These are phyloP conservation scores for Fomitopsis serialis DNA, from an alignment of 768 basidiomycete genomes.

Conservation along the genomic window DNA sequence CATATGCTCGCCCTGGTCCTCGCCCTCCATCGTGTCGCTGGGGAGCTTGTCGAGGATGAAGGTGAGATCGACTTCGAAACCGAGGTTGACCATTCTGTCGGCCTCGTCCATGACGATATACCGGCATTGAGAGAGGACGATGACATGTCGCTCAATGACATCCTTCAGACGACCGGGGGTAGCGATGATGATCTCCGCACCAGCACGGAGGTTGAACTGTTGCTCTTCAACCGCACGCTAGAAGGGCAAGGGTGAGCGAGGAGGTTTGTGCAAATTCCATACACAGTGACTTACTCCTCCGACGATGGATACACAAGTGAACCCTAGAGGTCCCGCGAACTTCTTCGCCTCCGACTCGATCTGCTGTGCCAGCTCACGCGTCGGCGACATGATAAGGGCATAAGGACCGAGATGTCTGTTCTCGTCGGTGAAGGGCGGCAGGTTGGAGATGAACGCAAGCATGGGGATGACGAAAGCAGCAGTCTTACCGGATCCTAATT, in stretches of 20 bases:
- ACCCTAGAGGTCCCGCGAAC: slow-evolving; percentile 87
- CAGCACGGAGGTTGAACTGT: slow-evolving; percentile 95
- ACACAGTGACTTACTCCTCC: slow-evolving; percentile 68
- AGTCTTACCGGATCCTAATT: slow-evolving; percentile 96
- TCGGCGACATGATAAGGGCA: slow-evolving; percentile 89
- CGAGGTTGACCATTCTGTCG: slow-evolving; percentile 97
- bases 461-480: slow-evolving; percentile 98
- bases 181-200: slow-evolving; percentile 97
- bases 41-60: slow-evolving; percentile 95
- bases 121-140: slow-evolving; percentile 94
- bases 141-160: slow-evolving; percentile 91
- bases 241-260: background rate
- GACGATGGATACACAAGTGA: slow-evolving; percentile 94
- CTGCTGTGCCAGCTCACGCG: slow-evolving; percentile 97
- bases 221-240: slow-evolving; percentile 95
- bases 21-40: slow-evolving; percentile 81
- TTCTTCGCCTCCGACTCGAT: slow-evolving; percentile 91
- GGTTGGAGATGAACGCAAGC: slow-evolving; percentile 86
- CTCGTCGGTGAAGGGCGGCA: slow-evolving; percentile 86
- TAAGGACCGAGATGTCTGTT: slow-evolving; percentile 93
- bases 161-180: slow-evolving; percentile 98
- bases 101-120: slow-evolving; percentile 99
- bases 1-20: slow-evolving; percentile 70
- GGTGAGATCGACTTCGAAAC: slow-evolving; percentile 91
- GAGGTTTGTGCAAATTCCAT: background rate